These are phyloP conservation scores for Taiozyma sp. DNA, from an alignment of 1,139 yeast species.

Conservation along the genomic window DNA sequence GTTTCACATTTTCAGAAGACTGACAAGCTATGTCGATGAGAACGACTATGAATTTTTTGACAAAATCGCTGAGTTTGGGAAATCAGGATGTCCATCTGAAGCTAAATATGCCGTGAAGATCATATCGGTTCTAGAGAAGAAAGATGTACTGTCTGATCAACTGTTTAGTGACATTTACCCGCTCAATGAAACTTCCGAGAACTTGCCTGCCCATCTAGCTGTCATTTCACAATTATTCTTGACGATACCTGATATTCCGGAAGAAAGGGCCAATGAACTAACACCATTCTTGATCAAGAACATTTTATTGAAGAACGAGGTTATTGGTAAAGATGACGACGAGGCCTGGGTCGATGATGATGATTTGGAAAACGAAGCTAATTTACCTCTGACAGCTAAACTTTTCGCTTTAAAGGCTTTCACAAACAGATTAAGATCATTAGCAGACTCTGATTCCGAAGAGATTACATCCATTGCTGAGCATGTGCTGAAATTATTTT, in stretches of 20 bases:
- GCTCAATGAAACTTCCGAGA: constrained; percentile 31
- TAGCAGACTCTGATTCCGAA: constrained; percentile 28
- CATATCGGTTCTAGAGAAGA: constrained; percentile 41
- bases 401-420: constrained; percentile 53
- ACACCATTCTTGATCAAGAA: constrained; percentile 58
- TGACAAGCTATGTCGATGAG: constrained; percentile 23
- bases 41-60: constrained; percentile 33
- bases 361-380: constrained; percentile 30
- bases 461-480: constrained; percentile 38
- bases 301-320: constrained; percentile 46
- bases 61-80: constrained; percentile 39
- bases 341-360: constrained; percentile 47
- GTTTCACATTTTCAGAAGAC: constrained; percentile 47
- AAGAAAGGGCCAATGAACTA: constrained; percentile 49
- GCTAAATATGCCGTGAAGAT: constrained; percentile 64
- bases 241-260: constrained; percentile 46
- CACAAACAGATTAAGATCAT: constrained; percentile 55
- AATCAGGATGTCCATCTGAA: constrained; percentile 51
- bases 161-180: constrained; percentile 47
- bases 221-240: constrained; percentile 56
- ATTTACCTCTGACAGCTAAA: constrained; percentile 37
- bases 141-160: constrained; percentile 34
- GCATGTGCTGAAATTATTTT: constrained; percentile 62
- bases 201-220: constrained; percentile 52
- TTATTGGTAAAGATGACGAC: constrained; percentile 26